Evolutionary conservation across 2,329 filamentous ascomycete genomes (phyloP), one percentile per base, ranked within the genome.

Genomic region (Colletotrichum coccodes): DNA sequence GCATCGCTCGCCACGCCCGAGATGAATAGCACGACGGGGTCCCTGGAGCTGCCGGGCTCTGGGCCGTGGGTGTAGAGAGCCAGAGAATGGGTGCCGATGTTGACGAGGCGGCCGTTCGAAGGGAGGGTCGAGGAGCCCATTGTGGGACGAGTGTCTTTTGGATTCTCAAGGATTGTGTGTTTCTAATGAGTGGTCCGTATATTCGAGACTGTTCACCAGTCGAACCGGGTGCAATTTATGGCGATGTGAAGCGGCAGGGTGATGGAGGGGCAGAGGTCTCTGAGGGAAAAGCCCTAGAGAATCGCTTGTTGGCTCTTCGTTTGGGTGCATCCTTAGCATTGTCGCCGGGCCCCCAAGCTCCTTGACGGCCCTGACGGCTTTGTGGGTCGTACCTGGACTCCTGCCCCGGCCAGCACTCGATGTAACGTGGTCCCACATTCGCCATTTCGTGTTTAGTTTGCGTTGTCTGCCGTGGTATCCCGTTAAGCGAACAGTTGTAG

Each of bases 1-100:
- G 56, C 62, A 21, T 65, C 62, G 30, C 62, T 65, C n/a, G 62
- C 62, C 1, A 65, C 56, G 6, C 62, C 62, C 6, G 56, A 60
- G 4, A 60, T 6, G 28, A 65, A 60, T 11, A 65, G 30, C 5
- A 60, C 47, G 23, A 60, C 56, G 8, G 62, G 62, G 12, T 46
- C 46, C 4, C 18, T 6, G 5, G 16, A 11, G 47, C 21, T 47
- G 11, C 30, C 47, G 21, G 62, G 36, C 3, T 54, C 62, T 21
- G 54, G 62, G 3, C 56, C 56, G 21, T 65, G 46, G 21, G 21
- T 23, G 62, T 65, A 60, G 30, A 65, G 38, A 23, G 62, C 56
- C 6, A 65, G 38, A 36, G 62, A 65, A 38, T 60, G 56, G 4
- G 56, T 60, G 54, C 62, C 62, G 23, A 65, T 65, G 3, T 65